Evolutionary conservation across 257 asterid species (phyloP).

Genomic region (Plantago major): DNA sequence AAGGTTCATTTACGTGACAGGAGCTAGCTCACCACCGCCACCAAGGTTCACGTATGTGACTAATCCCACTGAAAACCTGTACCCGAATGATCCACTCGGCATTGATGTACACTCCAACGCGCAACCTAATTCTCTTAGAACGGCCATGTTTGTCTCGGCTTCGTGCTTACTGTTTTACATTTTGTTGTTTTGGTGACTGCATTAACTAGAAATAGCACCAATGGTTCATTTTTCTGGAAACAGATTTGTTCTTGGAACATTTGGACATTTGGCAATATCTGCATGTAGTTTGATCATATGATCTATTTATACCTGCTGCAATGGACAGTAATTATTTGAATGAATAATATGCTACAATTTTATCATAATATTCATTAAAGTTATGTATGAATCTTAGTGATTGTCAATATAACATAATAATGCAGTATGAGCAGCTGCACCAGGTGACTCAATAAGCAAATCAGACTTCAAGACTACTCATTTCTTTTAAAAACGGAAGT

Average conservation of each 20-base stretch:
- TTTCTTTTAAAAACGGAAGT: too few relatives aligned
- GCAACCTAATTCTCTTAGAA: neutral
- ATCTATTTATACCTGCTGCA: neutral
- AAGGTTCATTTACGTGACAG: conserved; percentile 16
- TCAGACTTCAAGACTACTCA: too few relatives aligned
- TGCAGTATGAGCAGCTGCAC: too few relatives aligned
- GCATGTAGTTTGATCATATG: neutral
- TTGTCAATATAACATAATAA: too few relatives aligned
- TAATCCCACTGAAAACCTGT: neutral
- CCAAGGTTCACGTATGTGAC: conserved; percentile 28
- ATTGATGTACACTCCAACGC: conserved; percentile 2
- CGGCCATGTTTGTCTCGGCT: neutral
- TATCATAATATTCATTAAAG: neutral
- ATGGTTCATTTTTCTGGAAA: neutral
- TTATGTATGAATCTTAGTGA: too few relatives aligned
- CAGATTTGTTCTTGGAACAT: neutral
- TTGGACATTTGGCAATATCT: neutral
- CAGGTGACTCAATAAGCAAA: too few relatives aligned
- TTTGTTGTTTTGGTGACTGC: conserved; percentile 13
- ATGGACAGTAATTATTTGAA: too few relatives aligned
- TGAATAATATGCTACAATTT: neutral
- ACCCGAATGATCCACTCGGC: too few relatives aligned
- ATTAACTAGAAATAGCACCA: neutral
- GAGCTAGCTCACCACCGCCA: conserved; percentile 23
- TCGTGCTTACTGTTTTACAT: conserved; percentile 7